Conservation (phyloP, 306 rosid genomes). For the Luffa acutangula region DNA sequence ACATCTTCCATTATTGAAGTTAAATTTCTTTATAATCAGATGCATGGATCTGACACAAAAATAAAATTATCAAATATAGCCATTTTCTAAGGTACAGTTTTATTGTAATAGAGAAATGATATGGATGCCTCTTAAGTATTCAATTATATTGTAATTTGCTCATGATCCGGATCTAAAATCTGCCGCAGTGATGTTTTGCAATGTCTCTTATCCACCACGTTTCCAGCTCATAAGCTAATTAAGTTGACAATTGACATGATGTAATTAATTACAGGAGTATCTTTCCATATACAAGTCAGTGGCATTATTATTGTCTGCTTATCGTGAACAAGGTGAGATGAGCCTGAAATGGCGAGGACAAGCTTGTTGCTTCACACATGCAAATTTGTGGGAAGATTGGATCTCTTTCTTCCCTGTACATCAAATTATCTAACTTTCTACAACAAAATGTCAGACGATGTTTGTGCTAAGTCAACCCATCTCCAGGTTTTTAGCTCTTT, state of each 20-base stretch:
- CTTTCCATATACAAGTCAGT: neutral
- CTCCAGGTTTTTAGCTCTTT: neutral
- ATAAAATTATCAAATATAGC: neutral
- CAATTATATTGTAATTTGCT: conserved; percentile 3
- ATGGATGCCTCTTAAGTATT: neutral
- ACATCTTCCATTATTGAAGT: neutral
- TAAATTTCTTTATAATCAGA: neutral
- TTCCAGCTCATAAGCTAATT: conserved; percentile 7
- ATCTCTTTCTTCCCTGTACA: neutral
- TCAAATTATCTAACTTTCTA: neutral
- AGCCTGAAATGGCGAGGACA: neutral
- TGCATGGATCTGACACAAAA: neutral
- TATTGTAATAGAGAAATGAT: neutral
- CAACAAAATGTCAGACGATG: neutral
- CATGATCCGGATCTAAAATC: conserved; percentile 20
- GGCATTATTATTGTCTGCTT: neutral
- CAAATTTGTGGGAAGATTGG: neutral
- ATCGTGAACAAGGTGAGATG: neutral
- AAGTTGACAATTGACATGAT: neutral
- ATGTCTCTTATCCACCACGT: conserved; percentile 20
- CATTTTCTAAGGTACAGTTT: neutral
- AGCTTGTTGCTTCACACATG: neutral
- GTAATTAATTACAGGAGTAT: neutral
- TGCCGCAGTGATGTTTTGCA: conserved; percentile 13
- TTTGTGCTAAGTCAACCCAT: neutral